Base-by-base conservation (phyloP, 2,329 filamentous ascomycete species). In the Cordyceps fumosorosea region DNA sequence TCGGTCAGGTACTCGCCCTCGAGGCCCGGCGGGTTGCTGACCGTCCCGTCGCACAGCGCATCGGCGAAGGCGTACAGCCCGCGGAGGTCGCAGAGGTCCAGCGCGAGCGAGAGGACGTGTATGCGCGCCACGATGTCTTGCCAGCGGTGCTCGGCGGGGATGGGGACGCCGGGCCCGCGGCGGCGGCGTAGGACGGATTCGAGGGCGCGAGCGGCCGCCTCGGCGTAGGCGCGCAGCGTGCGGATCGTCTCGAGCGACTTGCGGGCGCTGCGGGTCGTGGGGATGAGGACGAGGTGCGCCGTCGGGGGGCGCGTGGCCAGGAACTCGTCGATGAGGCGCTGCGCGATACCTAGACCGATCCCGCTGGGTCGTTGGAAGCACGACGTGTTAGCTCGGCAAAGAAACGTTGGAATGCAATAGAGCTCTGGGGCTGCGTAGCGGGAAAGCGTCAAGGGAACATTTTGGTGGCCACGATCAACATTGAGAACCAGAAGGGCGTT, bases 311-410 rank as follows among this genome's bases (percentile, higher is more conserved):
- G 86, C 14, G 85, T 84, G 63, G 80, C 78, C 64, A 96, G 85
- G 78, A 96, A 97, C 69, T 96, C 90, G 78, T 96, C 91, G 68
- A 96, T 93, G 62, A 96, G 81, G 64, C 91, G 90, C 70, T 89
- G 86, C 72, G 89, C 90, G 67, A 90, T 92, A 61, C 89, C 88
- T 69, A 93, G 89, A 51, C 93, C 93, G 51, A 97, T 86, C 64
- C 93, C 93, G 72, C 93, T 97, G 18, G 50, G 40, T 29, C 24
- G 50, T 69, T 52, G 18, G 40, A 18, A 52, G 22, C 16, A 53
- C 29, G 12, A 22, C 20, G 5, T 48, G 58, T 60, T 60, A 60
- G 58, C 58, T 40, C 4, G 18, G 1, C 3, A 16, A 26, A 29
- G 11, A n/a, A 29, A n/a, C 12, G 3, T 48, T 34, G 26, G 16